Base-by-base conservation (phyloP, 352 stramenopile species). In the Phytophthora crassamura region DNA sequence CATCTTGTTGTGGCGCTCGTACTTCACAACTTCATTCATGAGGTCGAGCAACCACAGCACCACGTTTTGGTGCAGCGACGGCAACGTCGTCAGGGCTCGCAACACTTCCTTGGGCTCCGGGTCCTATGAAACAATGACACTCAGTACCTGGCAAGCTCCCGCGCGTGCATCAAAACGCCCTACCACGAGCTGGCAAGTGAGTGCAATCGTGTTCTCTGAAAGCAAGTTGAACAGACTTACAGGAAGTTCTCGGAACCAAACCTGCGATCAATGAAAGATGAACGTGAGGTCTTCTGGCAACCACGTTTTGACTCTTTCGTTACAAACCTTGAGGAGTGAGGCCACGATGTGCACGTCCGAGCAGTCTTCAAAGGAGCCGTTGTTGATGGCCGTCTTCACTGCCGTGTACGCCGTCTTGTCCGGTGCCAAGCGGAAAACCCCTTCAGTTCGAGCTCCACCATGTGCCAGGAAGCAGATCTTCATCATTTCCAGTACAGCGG, bases 231-330 rank as follows among this genome's bases (percentile, higher is more conserved):
- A 87, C 8, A 96, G 18, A 34, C 82, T 88, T 22, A 77, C 67
- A 12, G 85, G 81, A 0, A 96, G 74, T n/a, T 96, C 86, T 16
- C 88, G 78, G 55, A 95, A 95, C 75, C 82, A 96, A 22, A 88
- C 77, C 82, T 91, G 50, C 7, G 12, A 1, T 34, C 4, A 41
- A 12, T 3, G 42, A 48, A 32, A 42, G n/a, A 54, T 51, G 12
- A 65, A 11, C 25, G 7, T 16, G 7, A 42, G n/a, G 45, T 39
- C 18, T 54, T 41, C 2, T 32, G 16, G 10, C 15, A 30, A 28
- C 20, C 12, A 35, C 7, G 28, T 3, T 41, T 16, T 25, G 22
- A 25, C 16, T 12, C 34, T 43, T 47, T 16, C 33, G 63, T 40
- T 12, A n/a, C 15, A n/a, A 47, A 81, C 80, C 74, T 96, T 96